Conservation (phyloP, 2,329 filamentous ascomycete genomes). For the Lithohypha guttulata region DNA sequence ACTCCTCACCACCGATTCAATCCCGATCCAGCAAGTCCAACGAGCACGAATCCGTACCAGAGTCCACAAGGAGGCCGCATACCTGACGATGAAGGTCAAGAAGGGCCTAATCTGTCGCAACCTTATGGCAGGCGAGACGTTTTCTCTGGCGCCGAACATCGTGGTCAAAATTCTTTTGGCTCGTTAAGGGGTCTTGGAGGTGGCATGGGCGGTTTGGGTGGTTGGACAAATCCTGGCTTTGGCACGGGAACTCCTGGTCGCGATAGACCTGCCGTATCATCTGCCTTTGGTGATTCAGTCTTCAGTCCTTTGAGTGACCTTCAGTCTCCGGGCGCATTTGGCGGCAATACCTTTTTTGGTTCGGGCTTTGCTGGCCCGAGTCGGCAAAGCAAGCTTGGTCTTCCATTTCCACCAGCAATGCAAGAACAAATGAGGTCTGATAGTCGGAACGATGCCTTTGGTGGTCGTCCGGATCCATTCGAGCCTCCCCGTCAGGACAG, state of each 20-base stretch:
- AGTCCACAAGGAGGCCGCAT: slow-evolving; percentile 68
- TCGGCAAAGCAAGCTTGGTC: slow-evolving; percentile 70
- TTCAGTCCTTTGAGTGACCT: slow-evolving; percentile 69
- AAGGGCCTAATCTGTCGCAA: slow-evolving; percentile 30
- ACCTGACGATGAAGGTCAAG: slow-evolving; percentile 46
- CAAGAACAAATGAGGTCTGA: slow-evolving; percentile 74
- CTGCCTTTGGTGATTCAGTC: slow-evolving; percentile 48
- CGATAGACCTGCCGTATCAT: slow-evolving; percentile 42
- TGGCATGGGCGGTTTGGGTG: slow-evolving; percentile 51
- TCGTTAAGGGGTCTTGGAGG: slow-evolving; percentile 26
- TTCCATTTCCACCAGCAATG: slow-evolving; percentile 78
- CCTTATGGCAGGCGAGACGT: slow-evolving; percentile 36
- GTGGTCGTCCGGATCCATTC: slow-evolving; percentile 14
- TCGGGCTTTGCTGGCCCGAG: slow-evolving; percentile 49
- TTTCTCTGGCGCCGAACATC: slow-evolving; percentile 60
- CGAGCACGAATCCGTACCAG: slow-evolving; percentile 91
- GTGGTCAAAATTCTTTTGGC: slow-evolving; percentile 80
- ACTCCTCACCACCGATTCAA: slow-evolving; percentile 40
- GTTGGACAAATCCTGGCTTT: slow-evolving; percentile 39
- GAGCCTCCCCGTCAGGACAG: slow-evolving; percentile 15
- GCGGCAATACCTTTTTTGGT: slow-evolving; percentile 49
- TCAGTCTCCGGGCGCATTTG: slow-evolving; percentile 61
- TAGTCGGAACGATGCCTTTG: slow-evolving; percentile 28
- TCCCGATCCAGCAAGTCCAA: slow-evolving; percentile 72
- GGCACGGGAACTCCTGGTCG: slow-evolving; percentile 65